phyloP scores from a whole-genome alignment of 2,329 filamentous ascomycete species.

The Lasiodiplodia sp. region DNA sequence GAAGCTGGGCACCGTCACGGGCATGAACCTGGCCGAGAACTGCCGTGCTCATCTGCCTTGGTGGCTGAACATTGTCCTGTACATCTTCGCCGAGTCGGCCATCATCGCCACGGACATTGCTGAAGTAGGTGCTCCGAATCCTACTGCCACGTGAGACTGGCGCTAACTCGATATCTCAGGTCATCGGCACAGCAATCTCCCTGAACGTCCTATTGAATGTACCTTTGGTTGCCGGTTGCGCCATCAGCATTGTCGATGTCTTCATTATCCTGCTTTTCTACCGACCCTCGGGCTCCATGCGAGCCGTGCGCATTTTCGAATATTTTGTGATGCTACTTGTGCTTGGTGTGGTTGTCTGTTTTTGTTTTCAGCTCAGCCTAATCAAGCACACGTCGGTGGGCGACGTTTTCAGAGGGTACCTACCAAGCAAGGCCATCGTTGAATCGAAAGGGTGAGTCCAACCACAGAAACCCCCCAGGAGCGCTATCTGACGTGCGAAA shows the following conservation, averaged over 20 bases:
- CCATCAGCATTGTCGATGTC: slow-evolving; percentile 64
- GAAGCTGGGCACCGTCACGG: slow-evolving; percentile 61
- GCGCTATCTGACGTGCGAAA: slow-evolving; percentile 29
- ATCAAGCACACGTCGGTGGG: slow-evolving; percentile 58
- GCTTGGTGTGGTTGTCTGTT: slow-evolving; percentile 63
- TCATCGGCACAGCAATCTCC: slow-evolving; percentile 65
- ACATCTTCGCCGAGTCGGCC: slow-evolving; percentile 62
- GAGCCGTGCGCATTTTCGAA: slow-evolving; percentile 61
- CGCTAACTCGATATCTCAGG: slow-evolving; percentile 39
- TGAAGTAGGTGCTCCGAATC: slow-evolving; percentile 48
- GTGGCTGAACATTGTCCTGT: slow-evolving; percentile 63
- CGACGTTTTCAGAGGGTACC: slow-evolving; percentile 61
- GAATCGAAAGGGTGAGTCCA: slow-evolving; percentile 58
- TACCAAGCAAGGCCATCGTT: slow-evolving; percentile 62
- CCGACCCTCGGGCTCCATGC: slow-evolving; percentile 59
- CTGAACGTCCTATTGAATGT: slow-evolving; percentile 62
- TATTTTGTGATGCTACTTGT: slow-evolving; percentile 62
- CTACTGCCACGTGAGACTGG: background rate
- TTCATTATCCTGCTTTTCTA: slow-evolving; percentile 65
- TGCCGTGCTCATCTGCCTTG: slow-evolving; percentile 58
- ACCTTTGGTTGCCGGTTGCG: slow-evolving; percentile 63
- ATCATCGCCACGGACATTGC: slow-evolving; percentile 68
- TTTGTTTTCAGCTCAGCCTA: slow-evolving; percentile 63
- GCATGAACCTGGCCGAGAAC: slow-evolving; percentile 58
- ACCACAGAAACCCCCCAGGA: background rate